phyloP scores from a whole-genome alignment of 2,329 filamentous ascomycete species.

The Penicillium sp. region DNA sequence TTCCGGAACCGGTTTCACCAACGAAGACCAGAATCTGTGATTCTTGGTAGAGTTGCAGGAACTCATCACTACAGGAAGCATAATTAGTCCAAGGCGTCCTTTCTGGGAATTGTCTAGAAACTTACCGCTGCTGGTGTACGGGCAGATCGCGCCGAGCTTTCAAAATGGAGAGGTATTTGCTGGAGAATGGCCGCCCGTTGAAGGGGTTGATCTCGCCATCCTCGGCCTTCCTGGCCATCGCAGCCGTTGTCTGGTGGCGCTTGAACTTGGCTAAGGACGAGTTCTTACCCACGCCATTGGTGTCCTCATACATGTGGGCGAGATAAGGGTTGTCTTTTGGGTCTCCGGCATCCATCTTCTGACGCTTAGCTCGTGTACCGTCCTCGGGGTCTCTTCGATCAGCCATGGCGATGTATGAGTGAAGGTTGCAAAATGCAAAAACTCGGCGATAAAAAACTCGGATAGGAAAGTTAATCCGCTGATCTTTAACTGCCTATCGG shows the following conservation, averaged over 20 bases:
- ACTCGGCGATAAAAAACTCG: slow-evolving; percentile 19
- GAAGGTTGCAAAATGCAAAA: slow-evolving; percentile 16
- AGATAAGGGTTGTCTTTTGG: slow-evolving; percentile 76
- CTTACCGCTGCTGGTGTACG: slow-evolving; percentile 80
- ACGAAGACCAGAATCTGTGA: slow-evolving; percentile 97
- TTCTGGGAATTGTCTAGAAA: slow-evolving; percentile 3
- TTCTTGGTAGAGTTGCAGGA: slow-evolving; percentile 85
- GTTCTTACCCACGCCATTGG: slow-evolving; percentile 32
- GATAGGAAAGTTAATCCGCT: slow-evolving; percentile 32
- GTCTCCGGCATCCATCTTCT: slow-evolving; percentile 48
- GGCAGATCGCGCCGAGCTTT: slow-evolving; percentile 78
- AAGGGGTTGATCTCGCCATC: slow-evolving; percentile 80
- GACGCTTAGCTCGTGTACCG: slow-evolving; percentile 50
- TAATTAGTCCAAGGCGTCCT: slow-evolving; percentile 4
- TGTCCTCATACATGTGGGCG: slow-evolving; percentile 67
- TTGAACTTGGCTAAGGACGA: slow-evolving; percentile 62
- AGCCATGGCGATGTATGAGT: slow-evolving; percentile 44
- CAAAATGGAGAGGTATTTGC: slow-evolving; percentile 85
- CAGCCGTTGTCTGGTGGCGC: slow-evolving; percentile 74
- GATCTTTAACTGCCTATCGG: slow-evolving; percentile 25
- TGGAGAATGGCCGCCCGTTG: slow-evolving; percentile 69
- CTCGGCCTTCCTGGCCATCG: slow-evolving; percentile 68
- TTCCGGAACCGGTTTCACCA: slow-evolving; percentile 97
- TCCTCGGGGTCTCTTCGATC: slow-evolving; percentile 52
- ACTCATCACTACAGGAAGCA: slow-evolving; percentile 63